Evolutionary conservation across 2,329 filamentous ascomycete genomes (phyloP), one percentile per base, ranked within the genome.

Genomic region (Sporothrix luriei): DNA sequence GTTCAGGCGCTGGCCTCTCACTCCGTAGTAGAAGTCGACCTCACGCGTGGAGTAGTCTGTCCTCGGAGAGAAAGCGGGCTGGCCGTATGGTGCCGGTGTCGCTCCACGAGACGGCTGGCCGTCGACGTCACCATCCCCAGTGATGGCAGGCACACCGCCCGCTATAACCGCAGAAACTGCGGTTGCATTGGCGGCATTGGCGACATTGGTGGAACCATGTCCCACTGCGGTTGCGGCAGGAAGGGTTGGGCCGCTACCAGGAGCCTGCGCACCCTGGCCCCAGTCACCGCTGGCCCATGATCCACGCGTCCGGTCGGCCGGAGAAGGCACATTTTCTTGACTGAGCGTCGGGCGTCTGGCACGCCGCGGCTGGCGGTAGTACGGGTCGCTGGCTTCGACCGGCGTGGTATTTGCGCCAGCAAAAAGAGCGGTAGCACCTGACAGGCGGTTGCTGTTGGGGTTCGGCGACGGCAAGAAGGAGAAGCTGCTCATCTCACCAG

Each of bases 11-110:
- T 93, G 92, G 0, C 95, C 95, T 46, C 95, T 88, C 21, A 97
- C 91, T 11, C 93, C 91, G 76, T 99, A 98, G 80, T 98, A 98
- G 76, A 97, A 97, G 78, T 99, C 95, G 0, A 96, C 93, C 79
- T 99, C 95, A 69, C 95, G 90, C 0, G 94, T 95, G 1, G 94
- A 90, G 77, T 98, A 98, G 76, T 99, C 94, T 1, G 91, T 90
- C 61, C 88, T 85, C 26, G 87, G 89, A 1, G 83, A 81, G 48
- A 86, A 82, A 46, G 40, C 79, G 71, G 57, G 79, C 74, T 78
- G 72, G 57, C 77, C 74, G 68, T 78, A 77, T 1, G 81, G 81
- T 1, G 81, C 81, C 3, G 84, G 82, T 2, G 84, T 84, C 14
- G 78, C 78, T 21, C 80, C 81, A 24, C 80, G 79, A 2, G 80